These are phyloP conservation scores for Phytophthora ramorum DNA, from an alignment of 352 stramenopile species.

Conservation along the genomic window DNA sequence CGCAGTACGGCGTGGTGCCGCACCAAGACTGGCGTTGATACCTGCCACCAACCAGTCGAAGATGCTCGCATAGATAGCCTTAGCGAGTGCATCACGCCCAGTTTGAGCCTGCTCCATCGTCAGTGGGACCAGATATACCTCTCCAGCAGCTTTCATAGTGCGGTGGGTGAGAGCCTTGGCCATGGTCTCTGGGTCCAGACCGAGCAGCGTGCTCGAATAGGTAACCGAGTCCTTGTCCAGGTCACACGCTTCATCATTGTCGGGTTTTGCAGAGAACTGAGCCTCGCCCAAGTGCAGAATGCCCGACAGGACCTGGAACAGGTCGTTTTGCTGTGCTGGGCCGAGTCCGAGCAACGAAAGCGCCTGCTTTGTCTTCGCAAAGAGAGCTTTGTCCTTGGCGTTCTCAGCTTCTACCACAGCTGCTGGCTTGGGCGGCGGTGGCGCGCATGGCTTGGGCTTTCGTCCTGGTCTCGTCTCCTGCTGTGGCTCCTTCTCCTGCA, in stretches of 20 bases:
- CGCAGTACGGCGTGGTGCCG: conserved; percentile 23
- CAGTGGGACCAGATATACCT: conserved; percentile 72
- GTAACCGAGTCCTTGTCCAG: conserved; percentile 42
- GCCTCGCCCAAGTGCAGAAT: conserved; percentile 87
- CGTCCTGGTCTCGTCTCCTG: conserved; percentile 27
- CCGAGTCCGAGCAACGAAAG: conserved; percentile 66
- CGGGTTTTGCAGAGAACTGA: conserved; percentile 47
- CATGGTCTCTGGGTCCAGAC: conserved; percentile 58
- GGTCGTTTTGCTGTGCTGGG: conserved; percentile 53
- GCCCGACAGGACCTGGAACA: conserved; percentile 76
- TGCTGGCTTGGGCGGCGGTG: conserved; percentile 12
- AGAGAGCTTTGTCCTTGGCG: conserved; percentile 54
- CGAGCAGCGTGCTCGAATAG: conserved; percentile 58
- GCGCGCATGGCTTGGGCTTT: conserved; percentile 15
- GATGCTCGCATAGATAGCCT: conserved; percentile 95
- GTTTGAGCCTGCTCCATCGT: conserved; percentile 75
- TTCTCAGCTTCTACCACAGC: conserved; percentile 46
- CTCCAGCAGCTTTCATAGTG: conserved; percentile 74
- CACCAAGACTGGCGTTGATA: conserved; percentile 84
- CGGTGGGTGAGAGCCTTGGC: conserved; percentile 63
- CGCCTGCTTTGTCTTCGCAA: conserved; percentile 70
- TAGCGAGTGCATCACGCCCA: conserved; percentile 93
- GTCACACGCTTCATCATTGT: conserved; percentile 71
- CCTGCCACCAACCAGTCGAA: conserved; percentile 96
- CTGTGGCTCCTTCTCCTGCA: conserved; percentile 47